A percentile compares a stretch with the other conserved stretches of the same genome.
These are phyloP conservation scores for Dioszegia aurantiaca DNA, from an alignment of 768 basidiomycete genomes.

Conservation along the genomic window DNA sequence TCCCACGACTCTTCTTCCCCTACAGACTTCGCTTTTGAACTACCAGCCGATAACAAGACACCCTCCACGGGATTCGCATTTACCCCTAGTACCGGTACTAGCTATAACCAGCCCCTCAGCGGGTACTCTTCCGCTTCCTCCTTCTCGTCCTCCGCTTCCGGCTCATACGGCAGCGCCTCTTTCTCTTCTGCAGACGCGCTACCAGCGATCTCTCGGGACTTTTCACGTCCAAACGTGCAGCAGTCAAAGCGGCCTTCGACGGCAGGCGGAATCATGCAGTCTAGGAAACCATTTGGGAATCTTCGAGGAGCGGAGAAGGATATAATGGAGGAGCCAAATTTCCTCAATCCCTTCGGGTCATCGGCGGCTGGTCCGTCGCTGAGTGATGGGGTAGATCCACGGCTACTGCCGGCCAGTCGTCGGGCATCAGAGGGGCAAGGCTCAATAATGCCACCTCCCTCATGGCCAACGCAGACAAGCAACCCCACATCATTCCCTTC, in stretches of 20 bases:
- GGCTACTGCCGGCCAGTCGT: slow-evolving; percentile 19
- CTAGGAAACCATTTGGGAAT: background rate
- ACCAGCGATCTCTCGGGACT: slow-evolving; percentile 50
- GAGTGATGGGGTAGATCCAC: slow-evolving; percentile 29
- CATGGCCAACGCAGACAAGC: slow-evolving; percentile 2
- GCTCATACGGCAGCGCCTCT: slow-evolving; percentile 34
- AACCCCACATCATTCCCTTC: slow-evolving; percentile 11
- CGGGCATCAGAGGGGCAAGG: slow-evolving; percentile 38
- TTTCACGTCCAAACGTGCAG: slow-evolving; percentile 40
- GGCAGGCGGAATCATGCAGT: slow-evolving; percentile 31
- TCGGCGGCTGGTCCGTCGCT: slow-evolving; percentile 13
- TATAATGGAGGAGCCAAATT: slow-evolving; percentile 33
- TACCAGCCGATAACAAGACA: slow-evolving; percentile 26
- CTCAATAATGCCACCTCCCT: slow-evolving; percentile 19
- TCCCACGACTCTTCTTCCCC: slow-evolving; percentile 28
- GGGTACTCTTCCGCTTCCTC: slow-evolving; percentile 35
- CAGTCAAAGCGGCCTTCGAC: slow-evolving; percentile 49
- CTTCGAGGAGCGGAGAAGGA: slow-evolving; percentile 15
- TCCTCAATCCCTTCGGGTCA: slow-evolving; percentile 35
- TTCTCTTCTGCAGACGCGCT: slow-evolving; percentile 45
- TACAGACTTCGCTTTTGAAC: slow-evolving; percentile 43
- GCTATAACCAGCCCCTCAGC: slow-evolving; percentile 12
- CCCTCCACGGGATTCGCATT: slow-evolving; percentile 14
- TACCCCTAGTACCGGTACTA: slow-evolving; percentile 6
- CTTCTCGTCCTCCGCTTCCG: slow-evolving; percentile 38